A percentile compares a stretch with the other conserved stretches of the same genome.
phyloP scores from a whole-genome alignment of 106 monocot species.

The Allium fistulosum region DNA sequence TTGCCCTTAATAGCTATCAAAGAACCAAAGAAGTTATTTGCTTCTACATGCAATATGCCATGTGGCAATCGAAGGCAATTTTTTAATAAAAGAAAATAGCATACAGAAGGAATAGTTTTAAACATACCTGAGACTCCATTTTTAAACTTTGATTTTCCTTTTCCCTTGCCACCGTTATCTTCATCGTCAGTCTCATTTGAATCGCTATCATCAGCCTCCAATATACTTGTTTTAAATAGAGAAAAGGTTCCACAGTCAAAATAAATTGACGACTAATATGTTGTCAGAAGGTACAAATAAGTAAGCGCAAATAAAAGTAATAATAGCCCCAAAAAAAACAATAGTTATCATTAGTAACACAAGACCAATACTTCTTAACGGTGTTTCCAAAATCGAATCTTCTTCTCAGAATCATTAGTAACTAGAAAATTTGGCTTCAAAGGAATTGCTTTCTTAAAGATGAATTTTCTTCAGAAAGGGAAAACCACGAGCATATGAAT shows the following conservation, averaged over 20 bases:
- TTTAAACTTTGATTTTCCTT: background rate
- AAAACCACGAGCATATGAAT: no score
- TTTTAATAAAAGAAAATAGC: no score
- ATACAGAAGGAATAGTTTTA: no score
- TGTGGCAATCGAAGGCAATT: no score
- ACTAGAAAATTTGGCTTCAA: no score
- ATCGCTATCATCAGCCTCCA: slow-evolving; percentile 32
- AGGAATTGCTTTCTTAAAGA: no score
- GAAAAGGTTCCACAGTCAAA: background rate
- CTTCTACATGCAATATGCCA: no score
- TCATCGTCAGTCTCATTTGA: slow-evolving; percentile 34
- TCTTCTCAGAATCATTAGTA: no score
- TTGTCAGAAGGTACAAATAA: background rate
- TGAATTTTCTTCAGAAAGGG: no score
- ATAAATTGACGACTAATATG: background rate
- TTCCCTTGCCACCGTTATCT: slow-evolving; percentile 20
- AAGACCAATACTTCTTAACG: background rate
- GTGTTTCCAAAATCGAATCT: background rate
- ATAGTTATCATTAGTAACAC: background rate
- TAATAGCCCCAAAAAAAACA: background rate
- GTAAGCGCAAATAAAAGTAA: background rate
- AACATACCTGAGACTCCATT: no score
- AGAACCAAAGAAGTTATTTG: no score
- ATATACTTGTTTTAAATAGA: slow-evolving; percentile 8
- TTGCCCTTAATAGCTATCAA: no score